Evolutionary conservation across 345 rosid genomes (phyloP), one percentile per base, ranked within the genome.

Genomic region (Melaleuca quinquenervia): DNA sequence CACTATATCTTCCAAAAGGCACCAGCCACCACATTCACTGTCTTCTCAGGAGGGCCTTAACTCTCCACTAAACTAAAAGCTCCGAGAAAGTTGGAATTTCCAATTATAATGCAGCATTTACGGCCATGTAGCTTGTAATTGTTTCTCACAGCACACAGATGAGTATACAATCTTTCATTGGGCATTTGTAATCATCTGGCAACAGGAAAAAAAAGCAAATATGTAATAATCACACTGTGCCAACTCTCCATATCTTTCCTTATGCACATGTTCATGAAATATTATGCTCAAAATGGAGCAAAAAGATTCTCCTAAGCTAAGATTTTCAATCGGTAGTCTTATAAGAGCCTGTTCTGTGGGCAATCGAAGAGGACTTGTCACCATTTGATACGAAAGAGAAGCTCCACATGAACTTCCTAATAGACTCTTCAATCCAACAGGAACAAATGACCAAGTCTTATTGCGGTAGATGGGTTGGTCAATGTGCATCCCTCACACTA

Each of bases 11-110:
- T 94, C 96, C 85, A 84, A 86, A 85, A 88, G 94, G 82, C 94
- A 90, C 82, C 94, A 93, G 27, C 90, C 92, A 82, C 93, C 78
- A 50, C 89, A 87, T 84, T 90, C 97, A 11, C 85, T 95, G 50
- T 91, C 96, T 84, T 93, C 96, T 83, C 96, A 92, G 90, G 97
- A 94, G 88, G 96, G 96, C 52, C 94, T 90, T 6, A 90, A 82
- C 87, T 92, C 93, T 60, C 92, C 93, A 27, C 90, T 92, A 60
- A 55, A 87, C 58, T 90, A 90, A 70, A 45, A 62, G 52, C 53
- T 84, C 83, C 62, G 9, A 41, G 80, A 70, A 18, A 18, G 80
- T 32, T 70, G 80, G 26, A 44, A 70, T 32, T 18, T 13, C 14
- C 80, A 70, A 70, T 70, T 70, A 70, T 36, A 70, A 48, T 20